These are phyloP conservation scores for Candida stauntonica DNA, from an alignment of 805 yeast species.

Conservation along the genomic window DNA sequence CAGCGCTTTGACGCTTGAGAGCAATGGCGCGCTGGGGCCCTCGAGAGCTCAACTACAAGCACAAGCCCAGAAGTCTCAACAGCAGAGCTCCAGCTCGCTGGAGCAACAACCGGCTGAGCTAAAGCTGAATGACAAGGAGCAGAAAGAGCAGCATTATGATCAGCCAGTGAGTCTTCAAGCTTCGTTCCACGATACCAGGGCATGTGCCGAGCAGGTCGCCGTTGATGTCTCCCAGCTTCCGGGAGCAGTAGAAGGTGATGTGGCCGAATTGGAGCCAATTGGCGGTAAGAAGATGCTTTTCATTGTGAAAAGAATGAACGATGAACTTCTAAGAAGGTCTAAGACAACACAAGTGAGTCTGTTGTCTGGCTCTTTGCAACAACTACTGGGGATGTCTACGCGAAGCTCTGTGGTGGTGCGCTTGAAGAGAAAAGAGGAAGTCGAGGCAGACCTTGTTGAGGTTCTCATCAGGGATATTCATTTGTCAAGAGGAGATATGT, in stretches of 20 bases:
- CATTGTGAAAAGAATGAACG: constrained; percentile 34
- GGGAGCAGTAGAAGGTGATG: constrained; percentile 66
- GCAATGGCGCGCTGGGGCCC: constrained; percentile 10
- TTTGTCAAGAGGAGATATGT: constrained; percentile 88
- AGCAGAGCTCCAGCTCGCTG: background rate
- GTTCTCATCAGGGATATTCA: constrained; percentile 74
- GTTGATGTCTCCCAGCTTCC: constrained; percentile 58
- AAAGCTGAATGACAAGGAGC: constrained; percentile 2
- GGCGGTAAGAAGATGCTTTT: constrained; percentile 37
- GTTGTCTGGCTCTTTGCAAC: constrained; percentile 54
- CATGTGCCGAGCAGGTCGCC: constrained; percentile 54
- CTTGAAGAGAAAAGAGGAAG: constrained; percentile 39
- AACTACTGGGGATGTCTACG: constrained; percentile 58
- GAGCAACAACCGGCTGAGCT: no score
- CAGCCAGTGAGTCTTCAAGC: constrained; percentile 20
- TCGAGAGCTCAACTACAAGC: background rate
- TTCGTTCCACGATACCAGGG: constrained; percentile 61
- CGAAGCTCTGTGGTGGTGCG: constrained; percentile 61
- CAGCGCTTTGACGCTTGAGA: constrained; percentile 22
- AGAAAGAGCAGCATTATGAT: constrained; percentile 6
- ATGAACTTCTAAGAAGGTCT: constrained; percentile 29
- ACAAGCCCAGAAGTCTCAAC: background rate
- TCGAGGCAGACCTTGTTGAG: constrained; percentile 81
- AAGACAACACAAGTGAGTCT: constrained; percentile 47
- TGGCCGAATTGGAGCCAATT: constrained; percentile 59